These are phyloP conservation scores for Corymbia citriodora DNA, from an alignment of 441 rosid species.

Conservation along the genomic window DNA sequence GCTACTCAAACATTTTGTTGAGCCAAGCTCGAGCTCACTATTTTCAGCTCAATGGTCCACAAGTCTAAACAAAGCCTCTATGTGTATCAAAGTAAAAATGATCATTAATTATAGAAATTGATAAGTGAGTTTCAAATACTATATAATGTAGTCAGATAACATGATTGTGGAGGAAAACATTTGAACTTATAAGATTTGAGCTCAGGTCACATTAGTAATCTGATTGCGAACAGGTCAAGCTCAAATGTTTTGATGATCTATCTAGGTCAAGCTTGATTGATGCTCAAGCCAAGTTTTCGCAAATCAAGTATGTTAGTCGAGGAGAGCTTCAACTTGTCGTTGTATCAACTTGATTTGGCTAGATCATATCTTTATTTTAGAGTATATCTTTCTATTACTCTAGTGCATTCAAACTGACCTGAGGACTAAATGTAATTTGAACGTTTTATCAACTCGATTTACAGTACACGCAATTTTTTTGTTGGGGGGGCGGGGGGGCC, in stretches of 20 bases:
- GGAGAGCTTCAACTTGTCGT: no score
- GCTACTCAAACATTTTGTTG: neutral
- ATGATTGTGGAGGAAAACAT: no score
- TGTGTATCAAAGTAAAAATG: neutral
- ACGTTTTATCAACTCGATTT: no score
- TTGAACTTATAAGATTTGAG: no score
- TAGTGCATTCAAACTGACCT: no score
- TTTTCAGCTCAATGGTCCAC: fast-evolving
- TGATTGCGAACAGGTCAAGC: fast-evolving
- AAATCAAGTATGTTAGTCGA: no score
- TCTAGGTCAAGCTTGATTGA: neutral
- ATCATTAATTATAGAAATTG: neutral
- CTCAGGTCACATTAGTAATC: neutral
- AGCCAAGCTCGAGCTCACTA: neutral
- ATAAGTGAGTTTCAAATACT: neutral
- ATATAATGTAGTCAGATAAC: no score
- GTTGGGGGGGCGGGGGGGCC: no score
- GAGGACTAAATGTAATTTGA: no score
- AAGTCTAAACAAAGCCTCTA: neutral
- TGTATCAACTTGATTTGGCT: neutral
- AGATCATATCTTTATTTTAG: neutral
- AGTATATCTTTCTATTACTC: neutral
- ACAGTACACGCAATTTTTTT: no score
- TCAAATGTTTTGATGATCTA: neutral
- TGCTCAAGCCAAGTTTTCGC: neutral